A percentile compares a stretch with the other conserved stretches of the same genome.
These are phyloP conservation scores for Cutaneotrichosporon cyanovorans DNA, from an alignment of 1,284 basidiomycete species.

Conservation along the genomic window DNA sequence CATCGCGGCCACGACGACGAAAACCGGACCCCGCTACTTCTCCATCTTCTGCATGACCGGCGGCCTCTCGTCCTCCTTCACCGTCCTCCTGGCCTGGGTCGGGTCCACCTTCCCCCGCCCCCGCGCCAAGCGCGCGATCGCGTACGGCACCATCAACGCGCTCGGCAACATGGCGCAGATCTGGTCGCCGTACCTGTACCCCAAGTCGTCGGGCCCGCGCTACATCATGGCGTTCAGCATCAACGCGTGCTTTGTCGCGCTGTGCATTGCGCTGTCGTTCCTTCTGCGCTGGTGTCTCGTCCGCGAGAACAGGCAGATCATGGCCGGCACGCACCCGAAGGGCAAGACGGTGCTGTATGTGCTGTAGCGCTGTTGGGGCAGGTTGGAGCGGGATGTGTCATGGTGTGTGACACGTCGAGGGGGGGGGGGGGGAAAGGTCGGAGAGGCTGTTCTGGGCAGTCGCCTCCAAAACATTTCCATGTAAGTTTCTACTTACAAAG, in stretches of 20 bases:
- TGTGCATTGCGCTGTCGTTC: constrained; percentile 22
- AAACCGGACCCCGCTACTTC: constrained; percentile 27
- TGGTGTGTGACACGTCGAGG: too few relatives aligned
- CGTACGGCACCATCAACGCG: constrained; percentile 34
- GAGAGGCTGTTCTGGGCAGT: too few relatives aligned
- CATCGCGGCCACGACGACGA: constrained; percentile 25
- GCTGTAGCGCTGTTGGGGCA: too few relatives aligned
- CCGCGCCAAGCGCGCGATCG: constrained; percentile 30
- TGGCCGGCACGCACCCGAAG: neutral
- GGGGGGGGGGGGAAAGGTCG: too few relatives aligned
- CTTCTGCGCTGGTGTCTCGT: constrained; percentile 24
- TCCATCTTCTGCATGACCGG: constrained; percentile 30
- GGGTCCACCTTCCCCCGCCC: constrained; percentile 34
- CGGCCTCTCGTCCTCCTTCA: constrained; percentile 29
- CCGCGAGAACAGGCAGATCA: constrained; percentile 17
- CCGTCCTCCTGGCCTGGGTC: constrained; percentile 34
- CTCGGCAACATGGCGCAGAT: constrained; percentile 33
- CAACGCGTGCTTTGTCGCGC: constrained; percentile 24
- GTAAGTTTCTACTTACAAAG: too few relatives aligned
- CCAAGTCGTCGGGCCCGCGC: constrained; percentile 19
- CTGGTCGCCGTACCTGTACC: constrained; percentile 37
- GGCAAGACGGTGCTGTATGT: constrained; percentile 1
- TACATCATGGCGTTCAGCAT: constrained; percentile 24
- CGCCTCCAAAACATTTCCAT: too few relatives aligned
- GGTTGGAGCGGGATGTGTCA: too few relatives aligned